Percentiles rank a stretch among this genome's conserved stretches.
Evolutionary conservation across 768 basidiomycete genomes (phyloP).

Genomic region (Lactarius trivialis): DNA sequence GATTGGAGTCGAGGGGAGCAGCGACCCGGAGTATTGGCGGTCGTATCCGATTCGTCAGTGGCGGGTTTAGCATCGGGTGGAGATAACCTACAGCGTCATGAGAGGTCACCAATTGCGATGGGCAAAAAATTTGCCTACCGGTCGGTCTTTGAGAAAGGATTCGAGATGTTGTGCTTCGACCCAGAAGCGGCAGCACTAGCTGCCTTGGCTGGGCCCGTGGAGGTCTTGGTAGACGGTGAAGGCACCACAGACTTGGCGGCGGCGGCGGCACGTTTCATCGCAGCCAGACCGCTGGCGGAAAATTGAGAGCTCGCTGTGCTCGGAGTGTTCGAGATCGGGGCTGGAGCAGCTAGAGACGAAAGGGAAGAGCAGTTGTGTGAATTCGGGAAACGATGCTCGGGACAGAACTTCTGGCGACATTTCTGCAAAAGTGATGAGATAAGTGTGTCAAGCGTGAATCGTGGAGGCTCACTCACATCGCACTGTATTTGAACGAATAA

Average conservation of each 20-base stretch:
- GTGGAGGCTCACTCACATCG: conserved; percentile 50
- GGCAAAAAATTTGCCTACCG: conserved; percentile 47
- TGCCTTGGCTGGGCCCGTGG: conserved; percentile 24
- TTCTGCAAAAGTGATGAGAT: conserved; percentile 37
- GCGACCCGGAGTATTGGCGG: conserved; percentile 24
- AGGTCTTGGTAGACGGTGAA: conserved; percentile 33
- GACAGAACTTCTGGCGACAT: conserved; percentile 68
- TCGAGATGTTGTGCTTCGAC: conserved; percentile 21
- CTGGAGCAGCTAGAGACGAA: conserved; percentile 14
- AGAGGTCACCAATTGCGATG: conserved; percentile 35
- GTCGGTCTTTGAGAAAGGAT: conserved; percentile 45
- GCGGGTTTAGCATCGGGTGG: conserved; percentile 23
- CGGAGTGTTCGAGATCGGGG: conserved; percentile 10
- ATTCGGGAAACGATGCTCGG: conserved; percentile 69
- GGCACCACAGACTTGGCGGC: conserved; percentile 2
- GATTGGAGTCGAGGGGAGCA: conserved; percentile 28
- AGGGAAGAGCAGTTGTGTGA: conserved; percentile 53
- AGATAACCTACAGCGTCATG: conserved; percentile 54
- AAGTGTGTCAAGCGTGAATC: not conserved
- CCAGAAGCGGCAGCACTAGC: conserved; percentile 17
- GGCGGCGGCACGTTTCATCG: conserved; percentile 8
- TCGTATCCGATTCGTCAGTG: conserved; percentile 23
- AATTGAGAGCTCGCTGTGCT: conserved; percentile 21
- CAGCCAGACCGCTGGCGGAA: conserved; percentile 32
- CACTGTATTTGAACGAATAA: conserved; percentile 71